These are phyloP conservation scores for Barnettozyma siamensis DNA, from an alignment of 805 yeast species.

Conservation along the genomic window DNA sequence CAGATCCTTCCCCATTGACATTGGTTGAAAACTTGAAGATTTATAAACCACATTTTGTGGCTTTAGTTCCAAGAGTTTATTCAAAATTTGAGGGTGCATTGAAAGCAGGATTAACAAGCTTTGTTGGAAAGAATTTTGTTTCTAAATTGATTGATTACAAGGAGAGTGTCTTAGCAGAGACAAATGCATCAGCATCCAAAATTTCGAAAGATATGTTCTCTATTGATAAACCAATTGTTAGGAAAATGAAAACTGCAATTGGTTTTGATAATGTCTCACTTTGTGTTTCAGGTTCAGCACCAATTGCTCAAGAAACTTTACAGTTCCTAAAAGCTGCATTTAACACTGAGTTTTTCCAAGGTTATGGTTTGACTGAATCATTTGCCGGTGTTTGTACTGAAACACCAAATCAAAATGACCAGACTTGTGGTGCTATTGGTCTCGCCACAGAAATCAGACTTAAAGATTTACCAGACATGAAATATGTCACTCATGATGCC, in stretches of 20 bases:
- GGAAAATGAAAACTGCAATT: conserved; percentile 21
- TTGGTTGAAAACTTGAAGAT: conserved; percentile 44
- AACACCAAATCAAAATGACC: conserved; percentile 20
- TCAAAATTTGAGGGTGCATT: conserved; percentile 46
- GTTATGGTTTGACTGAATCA: conserved; percentile 52
- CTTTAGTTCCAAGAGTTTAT: conserved; percentile 50
- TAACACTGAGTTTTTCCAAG: conserved; percentile 39
- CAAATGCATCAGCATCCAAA: conserved; percentile 8
- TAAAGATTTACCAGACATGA: conserved; percentile 43
- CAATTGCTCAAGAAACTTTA: conserved; percentile 49
- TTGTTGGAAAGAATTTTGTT: conserved; percentile 5
- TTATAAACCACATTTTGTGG: conserved; percentile 39
- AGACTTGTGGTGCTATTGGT: conserved; percentile 32
- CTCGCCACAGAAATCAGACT: conserved; percentile 42
- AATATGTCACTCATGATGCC: conserved; percentile 24
- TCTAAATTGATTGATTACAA: conserved; percentile 9
- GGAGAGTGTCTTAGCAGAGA: conserved; percentile 1
- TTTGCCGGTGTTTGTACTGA: conserved; percentile 38
- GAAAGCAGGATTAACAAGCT: conserved; percentile 32
- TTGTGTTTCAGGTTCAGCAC: conserved; percentile 49
- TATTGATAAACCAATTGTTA: conserved; percentile 31
- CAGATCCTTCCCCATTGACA: conserved; percentile 36
- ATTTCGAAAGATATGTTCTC: conserved; percentile 12
- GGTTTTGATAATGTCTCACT: conserved; percentile 34
- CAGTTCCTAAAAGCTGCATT: conserved; percentile 49